These are phyloP conservation scores for Botrytis sinoallii DNA, from an alignment of 2,329 filamentous ascomycete species.

Conservation along the genomic window DNA sequence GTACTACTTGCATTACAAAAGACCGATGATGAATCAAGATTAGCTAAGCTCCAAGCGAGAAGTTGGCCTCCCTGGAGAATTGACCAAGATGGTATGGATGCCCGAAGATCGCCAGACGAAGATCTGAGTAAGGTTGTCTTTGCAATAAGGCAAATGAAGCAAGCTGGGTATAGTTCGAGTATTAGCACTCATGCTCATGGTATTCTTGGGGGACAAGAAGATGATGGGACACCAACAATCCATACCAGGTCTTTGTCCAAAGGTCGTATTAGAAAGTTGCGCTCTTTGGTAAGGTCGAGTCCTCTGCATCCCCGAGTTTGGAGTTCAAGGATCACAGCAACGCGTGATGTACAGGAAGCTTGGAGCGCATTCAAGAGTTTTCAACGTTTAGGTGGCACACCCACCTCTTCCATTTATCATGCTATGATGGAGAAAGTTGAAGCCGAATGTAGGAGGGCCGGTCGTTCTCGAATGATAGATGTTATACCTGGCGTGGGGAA, in stretches of 20 bases:
- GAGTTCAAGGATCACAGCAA: slow-evolving; percentile 56
- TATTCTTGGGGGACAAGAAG: slow-evolving; percentile 51
- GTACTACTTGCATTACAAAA: slow-evolving; percentile 55
- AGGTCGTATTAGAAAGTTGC: neutral
- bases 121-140: slow-evolving; percentile 52
- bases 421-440: slow-evolving; percentile 60
- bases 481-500: slow-evolving; percentile 58
- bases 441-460: slow-evolving; percentile 36
- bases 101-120: slow-evolving; percentile 49
- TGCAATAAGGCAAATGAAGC: slow-evolving; percentile 53
- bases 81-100: slow-evolving; percentile 58
- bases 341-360: slow-evolving; percentile 59
- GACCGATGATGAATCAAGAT: slow-evolving; percentile 48
- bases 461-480: slow-evolving; percentile 24
- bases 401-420: slow-evolving; percentile 49
- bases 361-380: slow-evolving; percentile 47
- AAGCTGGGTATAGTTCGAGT: slow-evolving; percentile 51
- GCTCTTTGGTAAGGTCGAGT: slow-evolving; percentile 15
- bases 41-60: slow-evolving; percentile 47
- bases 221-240: slow-evolving; percentile 54
- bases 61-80: slow-evolving; percentile 61
- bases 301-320: slow-evolving; percentile 40
- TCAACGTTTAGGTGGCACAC: slow-evolving; percentile 39
- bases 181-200: slow-evolving; percentile 49
- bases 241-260: slow-evolving; percentile 46